Percentiles rank a stretch among this genome's conserved stretches.
Conservation (phyloP, 495 filamentous ascomycete genomes). For the Entonaema liquescens region DNA sequence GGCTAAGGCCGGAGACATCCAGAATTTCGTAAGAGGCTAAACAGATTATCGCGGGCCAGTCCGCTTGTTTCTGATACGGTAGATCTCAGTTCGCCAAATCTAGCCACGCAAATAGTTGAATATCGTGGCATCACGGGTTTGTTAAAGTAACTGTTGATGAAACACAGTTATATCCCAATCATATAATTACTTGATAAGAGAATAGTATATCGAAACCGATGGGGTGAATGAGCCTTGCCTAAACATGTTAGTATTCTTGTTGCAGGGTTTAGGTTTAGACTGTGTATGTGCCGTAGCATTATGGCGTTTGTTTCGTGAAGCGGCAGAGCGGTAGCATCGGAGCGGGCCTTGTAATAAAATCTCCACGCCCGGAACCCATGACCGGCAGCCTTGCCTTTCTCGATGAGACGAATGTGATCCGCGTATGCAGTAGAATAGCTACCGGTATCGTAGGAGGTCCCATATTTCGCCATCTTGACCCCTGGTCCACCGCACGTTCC, state of each 20-base stretch:
- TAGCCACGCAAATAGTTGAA: neutral
- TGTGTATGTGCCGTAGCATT: conserved; percentile 14
- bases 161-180: neutral
- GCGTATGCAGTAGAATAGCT: conserved; percentile 2
- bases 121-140: neutral
- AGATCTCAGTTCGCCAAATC: neutral
- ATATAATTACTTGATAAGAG: neutral
- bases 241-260: neutral
- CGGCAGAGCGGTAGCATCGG: conserved; percentile 28
- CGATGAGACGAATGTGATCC: conserved; percentile 6
- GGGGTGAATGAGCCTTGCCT: conserved; percentile 3
- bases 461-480: conserved; percentile 28
- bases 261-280: conserved; percentile 12
- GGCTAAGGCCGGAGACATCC: conserved; percentile 17
- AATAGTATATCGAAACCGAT: neutral
- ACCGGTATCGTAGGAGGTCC: conserved; percentile 15
- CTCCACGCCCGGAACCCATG: conserved; percentile 27
- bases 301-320: conserved; percentile 39
- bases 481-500: conserved; percentile 33
- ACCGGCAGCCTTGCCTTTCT: conserved; percentile 22
- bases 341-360: conserved; percentile 26
- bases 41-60: conserved; percentile 23
- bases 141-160: conserved; percentile 21
- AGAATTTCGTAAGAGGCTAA: neutral
- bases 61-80: conserved; percentile 6